Percentiles rank a stretch among this genome's conserved stretches.
phyloP scores from a whole-genome alignment of 1,139 yeast species.

The Trichomonascaceae sp. region DNA sequence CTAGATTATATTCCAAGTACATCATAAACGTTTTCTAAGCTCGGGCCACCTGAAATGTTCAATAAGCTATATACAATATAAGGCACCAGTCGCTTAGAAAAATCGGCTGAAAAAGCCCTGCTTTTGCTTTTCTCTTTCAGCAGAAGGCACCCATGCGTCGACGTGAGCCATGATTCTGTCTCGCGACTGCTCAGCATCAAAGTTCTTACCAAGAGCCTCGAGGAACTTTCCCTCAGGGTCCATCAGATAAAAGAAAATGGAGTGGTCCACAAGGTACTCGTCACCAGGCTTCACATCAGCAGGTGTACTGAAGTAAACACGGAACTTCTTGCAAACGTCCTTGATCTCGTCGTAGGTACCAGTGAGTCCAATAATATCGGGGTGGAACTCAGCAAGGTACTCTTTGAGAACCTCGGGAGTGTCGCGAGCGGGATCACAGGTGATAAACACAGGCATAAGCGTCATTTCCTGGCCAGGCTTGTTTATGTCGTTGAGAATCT shows the following conservation, averaged over 20 bases:
- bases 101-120: constrained; percentile 4
- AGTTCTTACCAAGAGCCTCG: constrained; percentile 88
- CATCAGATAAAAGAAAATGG: constrained; percentile 90
- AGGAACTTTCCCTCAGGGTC: constrained; percentile 93
- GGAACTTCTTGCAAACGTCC: constrained; percentile 68
- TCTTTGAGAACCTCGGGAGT: constrained; percentile 68
- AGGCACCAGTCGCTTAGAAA: not conserved
- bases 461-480: constrained; percentile 33
- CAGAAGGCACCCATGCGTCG: constrained; percentile 55
- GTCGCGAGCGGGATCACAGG: constrained; percentile 95
- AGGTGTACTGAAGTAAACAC: constrained; percentile 95
- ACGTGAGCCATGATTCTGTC: constrained; percentile 65
- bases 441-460: constrained; percentile 75
- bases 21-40: too few species aligned
- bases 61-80: constrained; percentile 5
- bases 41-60: too few species aligned
- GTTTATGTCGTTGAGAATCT: constrained; percentile 50
- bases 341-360: constrained; percentile 81
- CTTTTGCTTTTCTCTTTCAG: constrained; percentile 12
- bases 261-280: constrained; percentile 92
- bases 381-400: constrained; percentile 78
- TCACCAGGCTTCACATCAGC: constrained; percentile 88
- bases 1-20: too few species aligned
- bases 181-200: constrained; percentile 67
- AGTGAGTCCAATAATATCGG: constrained; percentile 76